Evolutionary conservation across 305 asterid species (phyloP).

Genomic region (Fraxinus sp.): DNA sequence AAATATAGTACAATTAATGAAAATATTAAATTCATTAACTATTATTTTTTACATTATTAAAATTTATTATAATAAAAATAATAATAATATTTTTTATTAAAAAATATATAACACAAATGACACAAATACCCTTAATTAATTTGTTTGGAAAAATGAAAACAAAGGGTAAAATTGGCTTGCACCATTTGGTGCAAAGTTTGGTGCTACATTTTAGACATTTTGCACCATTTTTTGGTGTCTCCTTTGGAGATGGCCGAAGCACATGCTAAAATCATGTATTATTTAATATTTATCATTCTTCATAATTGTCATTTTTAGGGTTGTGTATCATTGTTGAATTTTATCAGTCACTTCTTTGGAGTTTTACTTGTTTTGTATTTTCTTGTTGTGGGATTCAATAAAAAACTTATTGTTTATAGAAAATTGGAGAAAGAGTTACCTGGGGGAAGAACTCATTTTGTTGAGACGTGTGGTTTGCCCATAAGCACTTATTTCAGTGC

Average conservation of each 20-base stretch:
- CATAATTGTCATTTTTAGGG: background rate
- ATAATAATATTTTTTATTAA: too few species aligned
- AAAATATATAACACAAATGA: too few species aligned
- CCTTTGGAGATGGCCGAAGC: background rate
- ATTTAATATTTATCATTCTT: background rate
- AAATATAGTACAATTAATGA: too few species aligned
- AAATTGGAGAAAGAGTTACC: constrained; percentile 76
- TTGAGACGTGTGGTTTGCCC: constrained; percentile 78
- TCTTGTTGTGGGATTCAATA: background rate
- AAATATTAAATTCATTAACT: too few species aligned
- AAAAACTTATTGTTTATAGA: constrained; percentile 26
- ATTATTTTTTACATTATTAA: too few species aligned
- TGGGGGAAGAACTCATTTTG: constrained; percentile 84
- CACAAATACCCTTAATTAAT: too few species aligned
- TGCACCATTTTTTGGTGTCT: too few species aligned
- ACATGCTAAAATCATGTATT: background rate
- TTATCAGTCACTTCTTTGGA: background rate
- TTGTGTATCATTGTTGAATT: background rate
- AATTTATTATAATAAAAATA: too few species aligned
- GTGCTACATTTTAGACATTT: too few species aligned
- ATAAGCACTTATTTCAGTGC: constrained; percentile 97
- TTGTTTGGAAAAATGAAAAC: too few species aligned
- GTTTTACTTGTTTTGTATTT: background rate
- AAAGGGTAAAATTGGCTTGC: too few species aligned
- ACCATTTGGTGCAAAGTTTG: too few species aligned